phyloP scores from a whole-genome alignment of 768 basidiomycete species.

The Udeniomyces megalosporus region DNA sequence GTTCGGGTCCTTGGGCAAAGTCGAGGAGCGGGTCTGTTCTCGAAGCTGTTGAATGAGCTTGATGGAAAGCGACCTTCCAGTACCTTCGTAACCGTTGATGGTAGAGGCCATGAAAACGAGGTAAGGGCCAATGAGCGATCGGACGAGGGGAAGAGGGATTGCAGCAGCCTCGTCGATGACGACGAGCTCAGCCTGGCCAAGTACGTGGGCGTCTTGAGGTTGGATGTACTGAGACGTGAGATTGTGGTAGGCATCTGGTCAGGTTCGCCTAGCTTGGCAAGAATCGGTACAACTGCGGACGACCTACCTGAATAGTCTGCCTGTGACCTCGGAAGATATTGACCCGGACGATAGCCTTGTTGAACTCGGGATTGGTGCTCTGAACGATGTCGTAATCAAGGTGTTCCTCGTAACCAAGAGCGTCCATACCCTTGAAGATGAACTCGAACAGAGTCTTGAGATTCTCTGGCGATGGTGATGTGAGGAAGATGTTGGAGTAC shows the following conservation, averaged over 20 bases:
- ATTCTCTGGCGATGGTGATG: constrained; percentile 93
- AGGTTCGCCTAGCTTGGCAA: too few species aligned
- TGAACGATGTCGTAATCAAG: constrained; percentile 95
- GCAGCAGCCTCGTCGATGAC: constrained; percentile 98
- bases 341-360: constrained; percentile 86
- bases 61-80: constrained; percentile 91
- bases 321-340: constrained; percentile 84
- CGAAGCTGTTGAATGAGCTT: constrained; percentile 95
- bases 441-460: constrained; percentile 96
- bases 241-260: neutral
- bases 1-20: constrained; percentile 12
- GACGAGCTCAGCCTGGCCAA: constrained; percentile 92
- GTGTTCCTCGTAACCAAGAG: constrained; percentile 89
- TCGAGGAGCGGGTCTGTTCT: constrained; percentile 46
- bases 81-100: constrained; percentile 98
- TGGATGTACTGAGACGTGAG: constrained; percentile 65
- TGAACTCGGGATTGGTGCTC: constrained; percentile 85
- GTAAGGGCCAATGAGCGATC: constrained; percentile 81
- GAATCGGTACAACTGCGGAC: neutral
- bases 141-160: constrained; percentile 87
- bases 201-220: constrained; percentile 92
- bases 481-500: constrained; percentile 95
- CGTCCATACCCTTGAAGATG: constrained; percentile 90
- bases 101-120: constrained; percentile 99
- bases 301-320: constrained; percentile 79